phyloP scores from a whole-genome alignment of 306 rosid genomes.

The Ochetophila trinervis region DNA sequence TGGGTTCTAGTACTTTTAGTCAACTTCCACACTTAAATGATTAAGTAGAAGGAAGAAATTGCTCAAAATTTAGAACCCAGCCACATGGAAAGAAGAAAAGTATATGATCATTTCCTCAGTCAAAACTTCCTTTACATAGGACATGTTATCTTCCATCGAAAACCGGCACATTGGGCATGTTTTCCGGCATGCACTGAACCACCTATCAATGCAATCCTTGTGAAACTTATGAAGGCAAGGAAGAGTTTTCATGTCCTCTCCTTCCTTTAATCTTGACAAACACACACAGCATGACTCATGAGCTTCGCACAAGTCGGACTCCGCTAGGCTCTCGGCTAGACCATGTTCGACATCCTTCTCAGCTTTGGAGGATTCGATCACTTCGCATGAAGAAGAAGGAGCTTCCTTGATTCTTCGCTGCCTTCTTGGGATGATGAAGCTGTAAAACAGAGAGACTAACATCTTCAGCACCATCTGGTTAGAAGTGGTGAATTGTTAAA shows the following conservation, averaged over 20 bases:
- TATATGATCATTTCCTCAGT: conserved; percentile 83
- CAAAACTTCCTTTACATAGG: conserved; percentile 41
- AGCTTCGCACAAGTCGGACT: conserved; percentile 3
- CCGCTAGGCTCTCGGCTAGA: conserved; percentile 8
- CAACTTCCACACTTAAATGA: no score
- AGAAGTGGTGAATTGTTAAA: conserved; percentile 7
- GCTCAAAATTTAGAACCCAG: conserved; percentile 51
- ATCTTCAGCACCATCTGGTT: conserved; percentile 48
- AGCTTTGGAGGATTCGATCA: conserved; percentile 13
- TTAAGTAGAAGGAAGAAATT: neutral
- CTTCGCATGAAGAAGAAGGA: conserved; percentile 22
- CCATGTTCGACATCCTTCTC: conserved; percentile 12
- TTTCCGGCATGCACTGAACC: conserved; percentile 61
- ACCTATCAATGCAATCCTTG: conserved; percentile 65
- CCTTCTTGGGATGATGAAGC: conserved; percentile 34
- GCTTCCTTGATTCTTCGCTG: conserved; percentile 29
- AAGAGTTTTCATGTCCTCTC: conserved; percentile 44
- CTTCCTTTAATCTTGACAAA: conserved; percentile 52
- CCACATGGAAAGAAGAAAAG: conserved; percentile 85
- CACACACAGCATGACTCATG: conserved; percentile 70
- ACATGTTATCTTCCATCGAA: conserved; percentile 48
- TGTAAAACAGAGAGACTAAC: conserved; percentile 40
- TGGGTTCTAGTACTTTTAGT: no score
- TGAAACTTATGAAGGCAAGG: conserved; percentile 87
- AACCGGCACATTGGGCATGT: conserved; percentile 85